A percentile compares a stretch with the other conserved stretches of the same genome.
These are phyloP conservation scores for Acanthamoeba triangularis DNA, from an alignment of 208 protist species.

Conservation along the genomic window DNA sequence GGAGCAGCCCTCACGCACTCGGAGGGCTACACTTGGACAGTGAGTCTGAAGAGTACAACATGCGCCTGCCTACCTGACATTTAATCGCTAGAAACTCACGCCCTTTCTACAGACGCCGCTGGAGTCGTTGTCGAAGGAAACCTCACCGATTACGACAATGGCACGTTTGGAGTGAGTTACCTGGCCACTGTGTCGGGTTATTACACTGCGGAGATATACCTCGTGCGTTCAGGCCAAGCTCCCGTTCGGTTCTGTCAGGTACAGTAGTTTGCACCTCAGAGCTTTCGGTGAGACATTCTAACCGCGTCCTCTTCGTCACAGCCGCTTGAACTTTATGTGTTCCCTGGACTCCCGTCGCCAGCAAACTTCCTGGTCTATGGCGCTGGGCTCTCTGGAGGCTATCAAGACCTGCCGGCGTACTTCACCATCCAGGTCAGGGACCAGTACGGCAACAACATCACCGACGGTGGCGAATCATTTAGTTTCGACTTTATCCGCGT, in stretches of 20 bases:
- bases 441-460: constrained; percentile 72
- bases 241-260: constrained; percentile 25
- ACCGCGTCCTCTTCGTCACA: neutral
- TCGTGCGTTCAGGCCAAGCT: constrained; percentile 3
- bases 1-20: neutral
- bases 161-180: constrained; percentile 28
- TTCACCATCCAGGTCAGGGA: constrained; percentile 67
- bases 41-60: neutral
- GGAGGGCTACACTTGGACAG: constrained; percentile 30
- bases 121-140: neutral
- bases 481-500: neutral
- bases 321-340: neutral
- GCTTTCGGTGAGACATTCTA: neutral
- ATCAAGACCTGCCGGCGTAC: neutral
- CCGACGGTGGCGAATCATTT: constrained; percentile 21
- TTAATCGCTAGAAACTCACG: neutral
- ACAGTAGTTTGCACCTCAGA: neutral
- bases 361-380: constrained; percentile 51
- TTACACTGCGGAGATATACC: constrained; percentile 10
- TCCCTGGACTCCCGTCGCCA: neutral
- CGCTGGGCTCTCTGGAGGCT: constrained; percentile 1
- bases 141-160: constrained; percentile 23
- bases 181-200: neutral
- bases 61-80: too few relatives aligned
- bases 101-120: neutral